Evolutionary conservation across 2,329 filamentous ascomycete species (phyloP).

Genomic region (Ophiostoma novo-ulmi): DNA sequence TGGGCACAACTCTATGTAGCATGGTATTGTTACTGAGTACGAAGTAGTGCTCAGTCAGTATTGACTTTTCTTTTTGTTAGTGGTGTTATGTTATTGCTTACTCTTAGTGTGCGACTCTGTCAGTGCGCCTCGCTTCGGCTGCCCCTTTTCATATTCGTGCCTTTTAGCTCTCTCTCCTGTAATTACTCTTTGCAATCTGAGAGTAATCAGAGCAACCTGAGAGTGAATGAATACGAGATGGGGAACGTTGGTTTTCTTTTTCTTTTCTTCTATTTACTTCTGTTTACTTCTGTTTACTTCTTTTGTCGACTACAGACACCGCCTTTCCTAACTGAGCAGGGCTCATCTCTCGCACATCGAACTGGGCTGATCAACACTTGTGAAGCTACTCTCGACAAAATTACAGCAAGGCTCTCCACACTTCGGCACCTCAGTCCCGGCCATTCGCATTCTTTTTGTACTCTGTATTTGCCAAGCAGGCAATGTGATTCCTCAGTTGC

Average conservation of each 20-base stretch:
- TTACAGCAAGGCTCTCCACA: not conserved
- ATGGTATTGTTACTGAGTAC: not conserved
- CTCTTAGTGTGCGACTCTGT: not conserved
- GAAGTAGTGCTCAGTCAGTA: not conserved
- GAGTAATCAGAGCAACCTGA: not conserved
- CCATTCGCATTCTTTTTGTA: not conserved
- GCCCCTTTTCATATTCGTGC: slow-evolving; percentile 7
- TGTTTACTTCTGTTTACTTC: not conserved
- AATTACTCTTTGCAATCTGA: not conserved
- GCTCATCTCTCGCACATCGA: slow-evolving; percentile 5
- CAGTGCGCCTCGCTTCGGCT: slow-evolving; percentile 4
- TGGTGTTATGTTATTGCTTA: not conserved
- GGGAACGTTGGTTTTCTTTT: not conserved
- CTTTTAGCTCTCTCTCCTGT: not conserved
- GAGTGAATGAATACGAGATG: slow-evolving; percentile 12
- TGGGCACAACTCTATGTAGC: not conserved
- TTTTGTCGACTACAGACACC: not conserved
- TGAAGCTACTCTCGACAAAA: not conserved
- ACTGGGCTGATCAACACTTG: not conserved
- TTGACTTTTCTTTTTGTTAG: not conserved
- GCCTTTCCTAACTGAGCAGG: not conserved
- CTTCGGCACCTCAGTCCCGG: slow-evolving; percentile 2
- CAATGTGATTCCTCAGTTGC: not conserved
- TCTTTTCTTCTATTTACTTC: too few relatives aligned
- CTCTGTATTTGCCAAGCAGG: not conserved